phyloP scores from a whole-genome alignment of 106 monocot genomes.

The Phalaenopsis equestris region DNA sequence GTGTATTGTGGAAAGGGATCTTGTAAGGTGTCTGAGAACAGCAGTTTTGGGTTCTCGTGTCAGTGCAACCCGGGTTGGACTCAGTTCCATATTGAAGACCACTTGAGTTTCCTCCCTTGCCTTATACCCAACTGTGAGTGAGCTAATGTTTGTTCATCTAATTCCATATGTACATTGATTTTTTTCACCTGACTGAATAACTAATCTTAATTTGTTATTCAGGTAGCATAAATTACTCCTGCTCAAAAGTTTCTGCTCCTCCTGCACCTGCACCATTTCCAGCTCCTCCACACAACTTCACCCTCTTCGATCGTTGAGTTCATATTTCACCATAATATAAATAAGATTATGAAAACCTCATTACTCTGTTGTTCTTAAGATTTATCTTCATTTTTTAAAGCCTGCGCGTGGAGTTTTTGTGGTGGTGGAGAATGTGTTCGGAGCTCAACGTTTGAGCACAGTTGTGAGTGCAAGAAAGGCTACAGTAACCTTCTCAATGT shows the following conservation, averaged over 20 bases:
- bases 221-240: constrained; percentile 21
- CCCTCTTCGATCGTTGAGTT: constrained; percentile 18
- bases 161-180: not conserved
- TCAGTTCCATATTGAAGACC: constrained; percentile 33
- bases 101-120: constrained; percentile 45
- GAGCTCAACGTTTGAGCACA: constrained; percentile 13
- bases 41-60: constrained; percentile 37
- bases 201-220: constrained; percentile 1
- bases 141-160: not conserved
- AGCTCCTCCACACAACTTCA: not conserved
- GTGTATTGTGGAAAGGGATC: constrained; percentile 57
- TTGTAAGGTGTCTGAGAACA: constrained; percentile 20
- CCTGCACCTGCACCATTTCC: not conserved
- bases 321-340: not conserved
- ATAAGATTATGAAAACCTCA: not conserved
- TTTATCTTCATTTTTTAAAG: not conserved
- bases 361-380: not conserved
- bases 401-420: constrained; percentile 21
- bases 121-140: constrained; percentile 56
- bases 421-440: constrained; percentile 14
- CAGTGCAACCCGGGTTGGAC: constrained; percentile 46
- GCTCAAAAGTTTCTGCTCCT: constrained; percentile 8
- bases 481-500: constrained; percentile 17
- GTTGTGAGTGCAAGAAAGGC: constrained; percentile 13
- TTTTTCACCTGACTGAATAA: not conserved